phyloP scores from a whole-genome alignment of 2,329 filamentous ascomycete species.

The Alternaria sp. region DNA sequence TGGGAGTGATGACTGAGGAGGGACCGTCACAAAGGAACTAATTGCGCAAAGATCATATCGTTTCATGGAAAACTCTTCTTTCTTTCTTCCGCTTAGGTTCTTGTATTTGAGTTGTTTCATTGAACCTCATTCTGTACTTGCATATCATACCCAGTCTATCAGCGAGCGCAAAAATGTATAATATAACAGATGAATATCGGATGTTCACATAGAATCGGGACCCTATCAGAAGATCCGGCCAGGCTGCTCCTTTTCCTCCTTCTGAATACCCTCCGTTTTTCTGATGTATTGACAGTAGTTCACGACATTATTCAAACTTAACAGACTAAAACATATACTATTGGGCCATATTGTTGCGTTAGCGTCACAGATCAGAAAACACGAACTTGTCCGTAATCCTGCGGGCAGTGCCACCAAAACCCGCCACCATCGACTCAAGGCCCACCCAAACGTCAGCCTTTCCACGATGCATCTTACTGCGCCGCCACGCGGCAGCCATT shows the following conservation, averaged over 20 bases:
- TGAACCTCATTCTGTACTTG: background rate
- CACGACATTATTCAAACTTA: background rate
- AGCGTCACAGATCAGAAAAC: background rate
- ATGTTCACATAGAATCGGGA: background rate
- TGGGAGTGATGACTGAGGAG: slow-evolving; percentile 22
- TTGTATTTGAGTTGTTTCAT: slow-evolving; percentile 7
- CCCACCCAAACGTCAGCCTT: background rate
- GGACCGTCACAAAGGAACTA: background rate
- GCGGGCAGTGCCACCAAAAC: background rate
- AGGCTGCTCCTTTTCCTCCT: background rate
- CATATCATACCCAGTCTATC: slow-evolving; percentile 3
- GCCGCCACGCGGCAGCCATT: background rate
- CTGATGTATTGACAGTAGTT: background rate
- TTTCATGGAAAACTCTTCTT: background rate
- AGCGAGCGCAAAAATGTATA: slow-evolving; percentile 2
- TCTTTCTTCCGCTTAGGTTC: background rate
- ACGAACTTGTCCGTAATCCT: background rate
- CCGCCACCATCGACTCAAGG: background rate
- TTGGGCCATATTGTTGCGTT: background rate
- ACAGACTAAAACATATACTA: background rate
- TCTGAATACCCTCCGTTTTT: background rate
- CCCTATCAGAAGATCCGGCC: background rate
- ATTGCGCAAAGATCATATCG: background rate
- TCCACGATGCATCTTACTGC: background rate
- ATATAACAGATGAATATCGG: background rate